Base-by-base conservation (phyloP, 2,329 filamentous ascomycete genomes). In the Didymella glomerata region DNA sequence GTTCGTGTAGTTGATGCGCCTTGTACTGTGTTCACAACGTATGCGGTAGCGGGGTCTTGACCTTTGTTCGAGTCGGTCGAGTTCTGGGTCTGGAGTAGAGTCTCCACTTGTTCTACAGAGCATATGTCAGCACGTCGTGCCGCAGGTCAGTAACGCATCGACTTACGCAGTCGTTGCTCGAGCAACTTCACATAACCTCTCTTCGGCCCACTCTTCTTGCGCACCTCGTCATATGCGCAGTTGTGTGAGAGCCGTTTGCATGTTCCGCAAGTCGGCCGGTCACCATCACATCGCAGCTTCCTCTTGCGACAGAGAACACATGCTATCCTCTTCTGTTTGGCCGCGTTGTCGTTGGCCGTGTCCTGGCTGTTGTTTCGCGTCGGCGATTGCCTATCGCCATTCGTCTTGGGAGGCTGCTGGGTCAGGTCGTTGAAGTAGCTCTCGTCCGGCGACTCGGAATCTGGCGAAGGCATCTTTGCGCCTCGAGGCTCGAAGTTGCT, bases 171-270 rank as follows among this genome's bases (percentile, higher is more conserved):
- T 76, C 95, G 87, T 76, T 96, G 93, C 78, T 98, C 95, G 68
- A 98, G 80, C 60, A 93, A 90, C 82, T 97, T 97, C 62, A 97
- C 93, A 75, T 97, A 97, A 69, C 93, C 93, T 74, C 93, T 86
- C 82, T 97, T 97, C 2, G 93, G 93, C 2, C 93, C 93, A 76
- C 93, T 96, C 86, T 97, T 97, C 80, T 92, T 91, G 75, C 93
- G 87, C 69, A 94, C 90, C 80, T 97, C 93, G 74, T 97, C 93
- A 74, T 97, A 97, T 61, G 90, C 88, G 80, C 93, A 97, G 54
- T 89, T 86, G 77, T 97, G 93, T 42, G 91, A 89, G 49, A 97
- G 81, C n/a, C 93, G 85, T 30, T 90, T 88, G 77, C 93, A 97
- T 25, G 93, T 97, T 69, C 90, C 92, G 75, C 93, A 97, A 67